These are phyloP conservation scores for Cucurbita maxima DNA, from an alignment of 306 rosid genomes.

Conservation along the genomic window DNA sequence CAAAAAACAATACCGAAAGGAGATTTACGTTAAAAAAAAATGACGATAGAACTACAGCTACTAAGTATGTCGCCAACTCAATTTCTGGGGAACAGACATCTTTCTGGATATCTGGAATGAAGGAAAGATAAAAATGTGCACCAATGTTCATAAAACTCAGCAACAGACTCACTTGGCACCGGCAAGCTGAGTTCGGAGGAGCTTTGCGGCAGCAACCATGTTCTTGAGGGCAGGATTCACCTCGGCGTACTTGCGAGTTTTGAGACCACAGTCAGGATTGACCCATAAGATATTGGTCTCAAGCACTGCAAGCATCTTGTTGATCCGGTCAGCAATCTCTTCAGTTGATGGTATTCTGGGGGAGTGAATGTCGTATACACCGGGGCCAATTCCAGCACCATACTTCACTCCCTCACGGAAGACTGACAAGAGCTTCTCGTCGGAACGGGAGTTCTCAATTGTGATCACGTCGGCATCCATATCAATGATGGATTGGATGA, in stretches of 20 bases:
- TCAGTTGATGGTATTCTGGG: constrained; percentile 64
- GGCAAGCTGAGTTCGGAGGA: constrained; percentile 40
- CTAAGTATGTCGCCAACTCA: neutral
- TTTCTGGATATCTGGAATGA: neutral
- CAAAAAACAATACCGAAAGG: neutral
- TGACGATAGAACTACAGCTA: neutral
- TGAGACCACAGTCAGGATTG: constrained; percentile 83
- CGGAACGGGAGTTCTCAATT: constrained; percentile 78
- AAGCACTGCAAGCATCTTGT: constrained; percentile 64
- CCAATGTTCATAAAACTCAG: neutral
- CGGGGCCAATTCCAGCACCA: constrained; percentile 82
- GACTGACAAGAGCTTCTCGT: constrained; percentile 63
- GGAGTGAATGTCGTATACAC: constrained; percentile 83
- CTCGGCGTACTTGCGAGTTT: constrained; percentile 65
- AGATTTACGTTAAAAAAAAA: neutral
- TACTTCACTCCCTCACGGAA: constrained; percentile 78
- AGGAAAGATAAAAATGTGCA: neutral
- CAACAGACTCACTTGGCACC: constrained; percentile 28
- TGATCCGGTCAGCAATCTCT: constrained; percentile 57
- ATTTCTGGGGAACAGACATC: neutral
- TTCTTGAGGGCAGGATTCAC: constrained; percentile 63
- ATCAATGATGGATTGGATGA: constrained; percentile 70
- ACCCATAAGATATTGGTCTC: constrained; percentile 74
- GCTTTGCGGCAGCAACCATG: constrained; percentile 71
- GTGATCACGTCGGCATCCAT: constrained; percentile 92